Evolutionary conservation across 2,329 filamentous ascomycete genomes (phyloP), one percentile per base, ranked within the genome.

Genomic region (Talaromyces atroroseus): DNA sequence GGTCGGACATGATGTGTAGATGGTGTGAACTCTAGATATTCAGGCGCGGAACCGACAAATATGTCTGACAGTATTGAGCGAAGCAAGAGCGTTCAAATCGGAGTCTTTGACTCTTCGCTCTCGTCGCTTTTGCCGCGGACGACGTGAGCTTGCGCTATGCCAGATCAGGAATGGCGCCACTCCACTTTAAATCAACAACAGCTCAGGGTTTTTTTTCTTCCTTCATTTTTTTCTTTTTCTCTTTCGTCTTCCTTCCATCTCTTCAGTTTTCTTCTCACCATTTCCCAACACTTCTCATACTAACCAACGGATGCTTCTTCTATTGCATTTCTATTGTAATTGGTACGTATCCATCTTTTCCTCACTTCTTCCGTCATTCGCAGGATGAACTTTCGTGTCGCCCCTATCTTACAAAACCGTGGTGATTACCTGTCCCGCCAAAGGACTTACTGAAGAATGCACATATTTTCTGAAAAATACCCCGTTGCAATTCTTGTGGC

Each of bases 401-500:
- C 81, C 81, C 81, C 81, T 83, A 83, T 82, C 81, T 76, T 74
- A 82, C 79, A 70, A 74, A 61, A 68, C 68, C 64, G 68, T 83
- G 81, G 79, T 82, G 80, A 83, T 77, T 78, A 81, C 80, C 78
- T 80, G 80, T 82, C 79, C 75, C 70, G 77, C 80, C 80, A 82
- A 83, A 82, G 78, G 79, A 82, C 80, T 71, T 71, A 73, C 79
- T 82, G 79, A 82, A 49, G 52, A 53, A 53, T 45, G 60, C 55
- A n/a, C 11, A 34, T 16, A 49, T 44, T 10, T 54, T 36, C 38
- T 59, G 47, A 54, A 52, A 44, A 5, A 29, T 51, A 51, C 57
- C 24, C 46, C 40, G 20, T n/a, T 20, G 21, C 49, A 51, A 24
- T 59, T 47, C 7, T 44, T 21, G 26, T 45, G 51, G 62, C 40